Base-by-base conservation (phyloP, 139 green algal genomes). In the Chlorella sp. region DNA sequence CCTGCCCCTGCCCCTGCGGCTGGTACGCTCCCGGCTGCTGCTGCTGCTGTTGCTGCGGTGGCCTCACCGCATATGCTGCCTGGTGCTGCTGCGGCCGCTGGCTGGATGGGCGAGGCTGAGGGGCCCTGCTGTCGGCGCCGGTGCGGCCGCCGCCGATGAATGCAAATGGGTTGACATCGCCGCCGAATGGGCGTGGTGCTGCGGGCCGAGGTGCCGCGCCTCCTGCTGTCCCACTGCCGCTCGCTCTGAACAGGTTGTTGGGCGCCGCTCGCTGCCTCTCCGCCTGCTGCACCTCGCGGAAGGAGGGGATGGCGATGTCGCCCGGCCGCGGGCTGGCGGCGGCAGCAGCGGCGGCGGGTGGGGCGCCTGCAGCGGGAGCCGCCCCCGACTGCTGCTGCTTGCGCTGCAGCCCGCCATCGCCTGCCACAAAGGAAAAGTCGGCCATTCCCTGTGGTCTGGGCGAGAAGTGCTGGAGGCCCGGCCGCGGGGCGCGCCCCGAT, bases 291-390 rank as follows among this genome's bases (percentile, higher is more conserved):
- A 87, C 83, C 30, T 87, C 83, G 2, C 58, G 32, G n/a, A 76
- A 84, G 8, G 74, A 84, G 41, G 83, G 83, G n/a, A 87, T 84
- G 74, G 83, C 76, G 20, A 87, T 87, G 62, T 32, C 28, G 58
- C 32, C 16, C 40, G 43, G 58, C 20, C 44, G 2, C 11, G 40
- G 16, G 38, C 38, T 32, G 32, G 60, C 48, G 36, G 28, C 38
- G 22, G 54, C 46, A 3, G 73, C 58, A 11, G 22, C 24, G 6
- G 79, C 65, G 19, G 43, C 41, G 32, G 9, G 26, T 36, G n/a
- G 58, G 26, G 56, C n/a, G 2, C 60, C n/a, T 43, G 46, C 65
- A 5, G 65, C 44, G 11, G 44, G 19, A 19, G 38, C 16, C 54
- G 9, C 58, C 9, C 38, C 16, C 30, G 48, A 19, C 9, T 56